Evolutionary conservation across 2,329 filamentous ascomycete genomes (phyloP).

Genomic region (Epichloe brachyelytri): DNA sequence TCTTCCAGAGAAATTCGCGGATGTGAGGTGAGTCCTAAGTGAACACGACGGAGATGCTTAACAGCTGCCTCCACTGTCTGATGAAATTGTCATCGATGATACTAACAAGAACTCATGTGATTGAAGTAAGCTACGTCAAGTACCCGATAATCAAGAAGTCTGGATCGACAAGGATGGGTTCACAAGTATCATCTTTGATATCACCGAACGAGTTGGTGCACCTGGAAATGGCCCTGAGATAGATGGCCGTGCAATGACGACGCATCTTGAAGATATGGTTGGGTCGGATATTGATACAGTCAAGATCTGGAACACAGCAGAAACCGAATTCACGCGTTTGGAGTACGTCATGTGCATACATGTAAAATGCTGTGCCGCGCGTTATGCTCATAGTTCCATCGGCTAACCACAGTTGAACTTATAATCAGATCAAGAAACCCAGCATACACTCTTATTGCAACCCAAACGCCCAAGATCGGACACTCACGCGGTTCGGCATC

Average conservation of each 20-base stretch:
- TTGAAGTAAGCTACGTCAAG: slow-evolving; percentile 54
- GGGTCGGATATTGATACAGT: slow-evolving; percentile 49
- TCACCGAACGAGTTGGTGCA: slow-evolving; percentile 64
- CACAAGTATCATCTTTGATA: slow-evolving; percentile 80
- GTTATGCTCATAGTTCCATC: not conserved
- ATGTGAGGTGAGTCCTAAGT: slow-evolving; percentile 48
- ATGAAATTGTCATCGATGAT: not conserved
- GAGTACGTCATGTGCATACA: slow-evolving; percentile 24
- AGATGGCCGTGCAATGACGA: slow-evolving; percentile 57
- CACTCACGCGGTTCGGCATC: slow-evolving; percentile 22
- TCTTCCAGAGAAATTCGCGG: slow-evolving; percentile 53
- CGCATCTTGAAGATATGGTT: slow-evolving; percentile 57
- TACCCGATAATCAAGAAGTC: slow-evolving; percentile 84
- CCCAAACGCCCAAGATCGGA: slow-evolving; percentile 34
- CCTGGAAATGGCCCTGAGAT: slow-evolving; percentile 41
- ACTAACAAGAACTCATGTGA: not conserved
- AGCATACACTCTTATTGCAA: slow-evolving; percentile 58
- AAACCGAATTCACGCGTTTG: slow-evolving; percentile 44
- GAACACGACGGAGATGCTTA: slow-evolving; percentile 10
- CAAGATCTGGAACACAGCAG: slow-evolving; percentile 53
- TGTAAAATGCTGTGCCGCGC: not conserved
- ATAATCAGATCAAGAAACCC: slow-evolving; percentile 31
- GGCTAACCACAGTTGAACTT: slow-evolving; percentile 18
- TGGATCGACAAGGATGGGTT: slow-evolving; percentile 76
- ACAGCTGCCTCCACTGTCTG: not conserved